Conservation (phyloP, 345 rosid species). For the Eucalyptus globulus region DNA sequence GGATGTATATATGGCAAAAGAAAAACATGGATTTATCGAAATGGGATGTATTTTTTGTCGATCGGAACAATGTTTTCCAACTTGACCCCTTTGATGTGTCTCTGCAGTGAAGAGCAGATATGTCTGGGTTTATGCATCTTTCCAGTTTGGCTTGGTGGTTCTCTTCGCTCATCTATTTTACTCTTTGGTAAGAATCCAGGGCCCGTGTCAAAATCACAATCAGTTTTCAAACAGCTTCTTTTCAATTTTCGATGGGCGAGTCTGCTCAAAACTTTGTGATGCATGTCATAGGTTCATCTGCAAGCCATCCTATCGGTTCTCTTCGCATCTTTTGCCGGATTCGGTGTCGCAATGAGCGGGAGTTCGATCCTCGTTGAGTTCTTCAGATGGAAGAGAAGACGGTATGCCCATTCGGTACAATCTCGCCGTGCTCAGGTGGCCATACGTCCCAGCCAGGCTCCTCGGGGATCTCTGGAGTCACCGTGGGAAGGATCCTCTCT, state of each 20-base stretch:
- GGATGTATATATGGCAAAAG: neutral
- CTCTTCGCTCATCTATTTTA: constrained; percentile 76
- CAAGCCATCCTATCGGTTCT: constrained; percentile 66
- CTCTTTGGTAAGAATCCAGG: constrained; percentile 49
- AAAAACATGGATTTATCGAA: neutral
- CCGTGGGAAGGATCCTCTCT: neutral
- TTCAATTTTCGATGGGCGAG: neutral
- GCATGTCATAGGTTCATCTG: constrained; percentile 33
- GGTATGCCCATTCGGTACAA: constrained; percentile 12
- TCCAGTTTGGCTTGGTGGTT: constrained; percentile 79
- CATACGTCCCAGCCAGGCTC: constrained; percentile 15
- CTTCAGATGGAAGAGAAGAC: constrained; percentile 57
- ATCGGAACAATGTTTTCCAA: neutral
- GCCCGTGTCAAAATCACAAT: neutral
- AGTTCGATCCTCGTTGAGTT: constrained; percentile 71
- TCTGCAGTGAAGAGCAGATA: constrained; percentile 67
- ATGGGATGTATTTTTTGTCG: neutral
- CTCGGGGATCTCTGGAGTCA: neutral
- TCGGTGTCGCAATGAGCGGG: constrained; percentile 77
- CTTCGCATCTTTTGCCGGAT: constrained; percentile 76
- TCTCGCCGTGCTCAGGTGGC: neutral
- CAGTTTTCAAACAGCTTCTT: neutral
- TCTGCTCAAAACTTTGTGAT: neutral
- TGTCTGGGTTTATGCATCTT: constrained; percentile 78
- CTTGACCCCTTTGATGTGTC: neutral